A percentile compares a stretch with the other conserved stretches of the same genome.
These are phyloP conservation scores for Modicella reniformis DNA, from an alignment of 371 early-diverging fungal genomes.

Conservation along the genomic window DNA sequence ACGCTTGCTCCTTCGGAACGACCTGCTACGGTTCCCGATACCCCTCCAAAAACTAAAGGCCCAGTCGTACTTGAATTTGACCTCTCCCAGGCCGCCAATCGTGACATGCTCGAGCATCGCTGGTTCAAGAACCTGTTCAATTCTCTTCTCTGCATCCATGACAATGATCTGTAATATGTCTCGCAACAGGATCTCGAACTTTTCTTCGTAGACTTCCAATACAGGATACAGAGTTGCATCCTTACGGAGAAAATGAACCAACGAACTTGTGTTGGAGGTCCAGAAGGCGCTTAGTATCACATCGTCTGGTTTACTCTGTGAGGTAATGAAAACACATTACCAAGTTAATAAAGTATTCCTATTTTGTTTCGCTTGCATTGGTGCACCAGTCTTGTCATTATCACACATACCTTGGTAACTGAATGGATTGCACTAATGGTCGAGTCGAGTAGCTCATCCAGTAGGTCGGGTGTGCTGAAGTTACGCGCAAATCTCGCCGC, in stretches of 20 bases:
- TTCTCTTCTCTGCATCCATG: constrained; percentile 62
- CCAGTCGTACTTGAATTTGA: constrained; percentile 72
- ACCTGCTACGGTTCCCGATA: constrained; percentile 10
- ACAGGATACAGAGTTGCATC: constrained; percentile 76
- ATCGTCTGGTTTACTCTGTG: constrained; percentile 56
- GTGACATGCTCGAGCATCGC: constrained; percentile 78
- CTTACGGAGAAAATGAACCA: constrained; percentile 82
- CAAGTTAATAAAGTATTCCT: background rate
- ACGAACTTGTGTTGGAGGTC: constrained; percentile 80
- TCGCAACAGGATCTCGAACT: constrained; percentile 72
- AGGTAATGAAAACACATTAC: background rate
- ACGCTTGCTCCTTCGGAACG: constrained; percentile 16
- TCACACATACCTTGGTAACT: constrained; percentile 62
- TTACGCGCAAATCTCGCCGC: constrained; percentile 88
- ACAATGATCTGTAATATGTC: constrained; percentile 74
- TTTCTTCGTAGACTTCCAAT: constrained; percentile 68
- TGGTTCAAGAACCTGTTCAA: constrained; percentile 70
- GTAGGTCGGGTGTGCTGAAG: constrained; percentile 74
- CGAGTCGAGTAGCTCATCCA: constrained; percentile 74
- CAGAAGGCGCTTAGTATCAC: constrained; percentile 75
- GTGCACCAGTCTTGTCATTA: background rate
- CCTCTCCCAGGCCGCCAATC: constrained; percentile 72
- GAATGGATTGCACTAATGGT: constrained; percentile 69
- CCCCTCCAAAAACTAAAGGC: constrained; percentile 58
- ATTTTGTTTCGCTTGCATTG: background rate